Base-by-base conservation (phyloP, 441 rosid species). In the Theobroma grandiflorum region DNA sequence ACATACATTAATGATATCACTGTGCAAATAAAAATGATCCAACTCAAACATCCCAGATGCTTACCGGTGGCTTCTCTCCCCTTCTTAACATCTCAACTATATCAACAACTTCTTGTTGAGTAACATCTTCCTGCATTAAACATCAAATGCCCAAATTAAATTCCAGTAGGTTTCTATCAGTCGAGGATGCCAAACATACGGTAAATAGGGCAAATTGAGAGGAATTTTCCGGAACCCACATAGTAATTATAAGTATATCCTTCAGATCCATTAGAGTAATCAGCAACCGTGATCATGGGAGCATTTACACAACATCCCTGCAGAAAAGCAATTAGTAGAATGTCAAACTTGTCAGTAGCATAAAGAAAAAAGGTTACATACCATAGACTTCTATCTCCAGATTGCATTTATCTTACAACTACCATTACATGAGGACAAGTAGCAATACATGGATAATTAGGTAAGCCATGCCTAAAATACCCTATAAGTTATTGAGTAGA, bases 301-400 rank as follows among this genome's bases (percentile, higher is more conserved):
- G 99, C 99, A 80, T 97, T 95, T 66, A 95, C 99, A 70, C 99
- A 97, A 82, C 98, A 89, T 85, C 98, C 99, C 99, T 97, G 92
- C 85, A 87, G 75, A 61, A 86, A 84, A 81, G 37, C 22, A 81
- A 81, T 35, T 1, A 59, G 37, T 18, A 53, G 59, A 78, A 76
- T 57, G 58, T 73, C 75, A 69, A 66, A 20, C 63, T 58, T 58
- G 53, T 53, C 61, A 5, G 40, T 52, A 35, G 22, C 45, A 43
- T 26, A 18, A 59, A 2, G 26, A 35, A 2, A 75, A 43, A 61
- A 20, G 33, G 78, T 43, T 18, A 45, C 37, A 66, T 14, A n/a
- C 16, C 38, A 47, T 62, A 31, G 50, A 76, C 15, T 47, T 62
- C 11, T 6, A 49, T 49, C 61, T 31, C 61, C 62, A 31, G 61